Conservation (phyloP, 495 filamentous ascomycete species). For the Tuber magnatum region DNA sequence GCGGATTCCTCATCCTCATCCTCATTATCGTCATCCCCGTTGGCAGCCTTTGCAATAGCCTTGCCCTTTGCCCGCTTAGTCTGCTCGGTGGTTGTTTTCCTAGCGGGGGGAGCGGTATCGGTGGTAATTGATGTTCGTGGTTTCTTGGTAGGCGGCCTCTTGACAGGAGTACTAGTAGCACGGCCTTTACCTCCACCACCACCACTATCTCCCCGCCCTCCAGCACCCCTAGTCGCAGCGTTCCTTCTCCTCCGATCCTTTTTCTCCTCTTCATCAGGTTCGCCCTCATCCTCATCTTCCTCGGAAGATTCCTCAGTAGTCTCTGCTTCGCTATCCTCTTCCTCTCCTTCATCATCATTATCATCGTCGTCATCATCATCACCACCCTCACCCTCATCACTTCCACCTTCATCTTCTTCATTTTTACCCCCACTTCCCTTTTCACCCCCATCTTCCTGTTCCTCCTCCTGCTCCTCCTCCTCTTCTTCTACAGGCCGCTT, state of each 20-base stretch:
- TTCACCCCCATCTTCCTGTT: constrained; percentile 15
- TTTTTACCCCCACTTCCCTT: constrained; percentile 3
- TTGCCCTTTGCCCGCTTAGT: constrained; percentile 23
- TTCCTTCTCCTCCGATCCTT: constrained; percentile 43
- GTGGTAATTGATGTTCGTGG: constrained; percentile 59
- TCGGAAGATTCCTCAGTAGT: constrained; percentile 18
- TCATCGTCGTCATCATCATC: constrained; percentile 18
- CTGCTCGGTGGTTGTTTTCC: constrained; percentile 39
- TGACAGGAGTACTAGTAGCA: constrained; percentile 47
- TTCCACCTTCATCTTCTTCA: constrained; percentile 6
- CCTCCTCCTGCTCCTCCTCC: constrained; percentile 43
- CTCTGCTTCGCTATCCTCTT: constrained; percentile 20
- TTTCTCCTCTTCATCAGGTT: constrained; percentile 61
- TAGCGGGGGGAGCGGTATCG: constrained; percentile 46
- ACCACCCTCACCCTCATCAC: constrained; percentile 8
- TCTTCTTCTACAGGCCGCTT: constrained; percentile 43
- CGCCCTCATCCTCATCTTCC: constrained; percentile 37
- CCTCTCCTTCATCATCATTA: constrained; percentile 24
- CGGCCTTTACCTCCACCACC: constrained; percentile 46
- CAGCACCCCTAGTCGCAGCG: constrained; percentile 20
- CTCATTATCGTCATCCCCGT: constrained; percentile 32
- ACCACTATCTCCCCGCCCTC: constrained; percentile 27
- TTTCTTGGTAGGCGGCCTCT: constrained; percentile 65
- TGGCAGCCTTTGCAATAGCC: constrained; percentile 35
- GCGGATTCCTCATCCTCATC: constrained; percentile 8